A percentile compares a stretch with the other conserved stretches of the same genome.
Conservation (phyloP, 352 stramenopile genomes). For the Pythium plurisporium region DNA sequence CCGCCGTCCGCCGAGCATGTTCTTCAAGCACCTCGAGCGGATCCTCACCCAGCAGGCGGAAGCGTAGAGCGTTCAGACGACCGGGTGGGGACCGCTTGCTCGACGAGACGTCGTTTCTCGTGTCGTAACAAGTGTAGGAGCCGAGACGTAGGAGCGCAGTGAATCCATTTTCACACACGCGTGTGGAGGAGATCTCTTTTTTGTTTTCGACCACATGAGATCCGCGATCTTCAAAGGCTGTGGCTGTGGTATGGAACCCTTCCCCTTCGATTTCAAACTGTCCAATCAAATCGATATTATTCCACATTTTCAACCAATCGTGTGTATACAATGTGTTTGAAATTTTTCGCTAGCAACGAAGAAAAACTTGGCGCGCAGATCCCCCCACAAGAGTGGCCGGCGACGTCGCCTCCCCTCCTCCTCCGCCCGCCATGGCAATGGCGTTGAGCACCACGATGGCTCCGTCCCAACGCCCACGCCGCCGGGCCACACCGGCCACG, state of each 20-base stretch:
- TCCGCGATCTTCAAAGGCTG: conserved; percentile 1
- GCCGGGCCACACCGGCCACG: background rate
- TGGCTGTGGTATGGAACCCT: background rate
- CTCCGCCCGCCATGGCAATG: conserved; percentile 14
- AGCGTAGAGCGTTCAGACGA: background rate
- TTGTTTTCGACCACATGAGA: background rate
- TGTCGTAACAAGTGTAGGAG: too few species aligned
- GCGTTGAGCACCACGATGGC: conserved; percentile 15
- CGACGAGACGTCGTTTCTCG: too few species aligned
- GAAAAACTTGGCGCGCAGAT: conserved; percentile 9
- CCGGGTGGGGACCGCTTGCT: too few species aligned
- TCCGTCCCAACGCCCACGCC: background rate
- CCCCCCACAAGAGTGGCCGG: too few species aligned
- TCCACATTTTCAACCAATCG: conserved; percentile 7
- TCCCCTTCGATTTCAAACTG: conserved; percentile 5
- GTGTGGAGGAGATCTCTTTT: background rate
- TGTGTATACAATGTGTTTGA: background rate
- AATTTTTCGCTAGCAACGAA: background rate
- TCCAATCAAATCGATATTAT: background rate
- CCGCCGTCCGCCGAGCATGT: conserved; percentile 54
- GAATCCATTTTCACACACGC: too few species aligned
- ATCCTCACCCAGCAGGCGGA: conserved; percentile 13
- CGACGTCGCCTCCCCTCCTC: background rate
- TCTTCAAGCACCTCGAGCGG: conserved; percentile 51
- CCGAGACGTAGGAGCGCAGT: too few species aligned